phyloP scores from a whole-genome alignment of 257 asterid species.

The Mitragyna speciosa region DNA sequence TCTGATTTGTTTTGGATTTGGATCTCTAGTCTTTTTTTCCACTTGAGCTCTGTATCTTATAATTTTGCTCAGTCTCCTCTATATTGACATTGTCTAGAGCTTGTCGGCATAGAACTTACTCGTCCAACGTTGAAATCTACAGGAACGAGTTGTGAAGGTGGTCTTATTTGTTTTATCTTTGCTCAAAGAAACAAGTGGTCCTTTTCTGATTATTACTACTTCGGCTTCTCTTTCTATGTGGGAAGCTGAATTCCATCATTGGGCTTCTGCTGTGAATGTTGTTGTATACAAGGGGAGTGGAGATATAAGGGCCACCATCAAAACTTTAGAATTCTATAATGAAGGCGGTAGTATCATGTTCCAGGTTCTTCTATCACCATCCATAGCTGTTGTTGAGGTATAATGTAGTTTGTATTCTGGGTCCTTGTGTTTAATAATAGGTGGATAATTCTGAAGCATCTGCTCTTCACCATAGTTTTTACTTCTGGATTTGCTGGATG shows the following conservation, averaged over 20 bases:
- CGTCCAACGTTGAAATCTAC: slow-evolving; percentile 1
- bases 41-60: background rate
- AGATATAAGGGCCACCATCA: slow-evolving; percentile 25
- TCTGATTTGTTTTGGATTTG: background rate
- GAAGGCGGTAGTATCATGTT: slow-evolving; percentile 33
- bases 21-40: background rate
- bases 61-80: background rate
- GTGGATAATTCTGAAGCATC: slow-evolving; percentile 1
- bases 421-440: slow-evolving; percentile 2
- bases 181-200: slow-evolving; percentile 17
- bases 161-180: slow-evolving; percentile 28
- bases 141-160: slow-evolving; percentile 32
- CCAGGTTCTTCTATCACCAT: slow-evolving; percentile 32
- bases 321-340: slow-evolving; percentile 29
- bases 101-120: background rate
- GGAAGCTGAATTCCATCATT: slow-evolving; percentile 37
- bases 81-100: background rate
- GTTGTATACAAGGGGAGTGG: slow-evolving; percentile 28
- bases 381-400: slow-evolving; percentile 32
- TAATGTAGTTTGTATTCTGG: background rate
- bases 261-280: slow-evolving; percentile 19
- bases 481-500: background rate
- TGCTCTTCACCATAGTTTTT: background rate
- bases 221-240: slow-evolving; percentile 23
- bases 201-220: slow-evolving; percentile 32